These are phyloP conservation scores for Macadamia tetraphylla DNA, from an alignment of 164 flowering plant genomes.

Conservation along the genomic window DNA sequence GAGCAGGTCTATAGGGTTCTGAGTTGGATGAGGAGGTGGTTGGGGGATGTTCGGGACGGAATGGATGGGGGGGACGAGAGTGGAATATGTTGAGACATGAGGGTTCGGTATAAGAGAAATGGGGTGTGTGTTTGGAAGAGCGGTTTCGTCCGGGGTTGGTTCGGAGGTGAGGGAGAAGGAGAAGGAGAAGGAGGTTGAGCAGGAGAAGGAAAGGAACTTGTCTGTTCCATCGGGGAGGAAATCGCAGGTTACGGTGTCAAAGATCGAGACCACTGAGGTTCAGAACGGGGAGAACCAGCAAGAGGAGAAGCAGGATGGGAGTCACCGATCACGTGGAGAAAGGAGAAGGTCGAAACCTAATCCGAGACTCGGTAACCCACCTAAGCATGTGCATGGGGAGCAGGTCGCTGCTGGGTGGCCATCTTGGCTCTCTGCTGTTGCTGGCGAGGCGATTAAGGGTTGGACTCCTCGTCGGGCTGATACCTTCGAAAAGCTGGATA, in stretches of 20 bases:
- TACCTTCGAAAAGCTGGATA: slow-evolving; percentile 59
- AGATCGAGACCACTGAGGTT: slow-evolving; percentile 8
- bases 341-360: slow-evolving; percentile 42
- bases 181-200: slow-evolving; percentile 3
- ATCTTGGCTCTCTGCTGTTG: slow-evolving; percentile 58
- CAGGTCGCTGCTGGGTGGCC: slow-evolving; percentile 75
- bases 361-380: slow-evolving; percentile 47
- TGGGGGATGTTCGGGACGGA: background rate
- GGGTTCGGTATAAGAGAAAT: slow-evolving; percentile 14
- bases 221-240: slow-evolving; percentile 1
- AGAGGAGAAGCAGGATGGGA: slow-evolving; percentile 24
- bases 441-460: slow-evolving; percentile 63
- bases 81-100: slow-evolving; percentile 17
- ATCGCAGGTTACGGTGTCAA: slow-evolving; percentile 1
- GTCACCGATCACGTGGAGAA: slow-evolving; percentile 20
- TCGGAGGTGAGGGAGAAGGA: slow-evolving; percentile 9
- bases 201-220: slow-evolving; percentile 11
- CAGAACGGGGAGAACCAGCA: slow-evolving; percentile 25
- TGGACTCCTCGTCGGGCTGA: slow-evolving; percentile 66
- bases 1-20: background rate
- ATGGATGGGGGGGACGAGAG: slow-evolving; percentile 6
- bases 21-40: background rate
- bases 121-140: slow-evolving; percentile 35
- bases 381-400: slow-evolving; percentile 53
- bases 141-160: slow-evolving; percentile 10